A percentile compares a stretch with the other conserved stretches of the same genome.
Evolutionary conservation across 768 basidiomycete species (phyloP).

Genomic region (Macrolepiota fuliginosa): DNA sequence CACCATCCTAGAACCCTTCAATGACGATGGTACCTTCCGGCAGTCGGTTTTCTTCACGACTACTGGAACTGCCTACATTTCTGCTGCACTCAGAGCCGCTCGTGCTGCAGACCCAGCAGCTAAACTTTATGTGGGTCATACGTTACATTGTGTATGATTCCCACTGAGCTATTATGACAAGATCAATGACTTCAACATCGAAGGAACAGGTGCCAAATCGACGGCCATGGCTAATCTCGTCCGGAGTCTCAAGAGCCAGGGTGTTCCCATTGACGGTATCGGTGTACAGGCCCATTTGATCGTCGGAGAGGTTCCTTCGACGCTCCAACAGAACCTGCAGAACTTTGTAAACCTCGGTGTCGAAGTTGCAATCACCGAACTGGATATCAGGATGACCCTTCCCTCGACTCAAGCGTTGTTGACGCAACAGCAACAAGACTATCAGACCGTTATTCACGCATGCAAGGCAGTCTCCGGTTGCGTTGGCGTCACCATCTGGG

Average conservation of each 20-base stretch:
- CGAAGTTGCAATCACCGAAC: background rate
- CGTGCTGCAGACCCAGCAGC: background rate
- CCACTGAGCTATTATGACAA: background rate
- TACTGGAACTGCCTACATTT: conserved; percentile 44
- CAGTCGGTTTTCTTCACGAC: conserved; percentile 54
- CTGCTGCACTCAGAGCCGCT: conserved; percentile 19
- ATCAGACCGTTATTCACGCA: background rate
- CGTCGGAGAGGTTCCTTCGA: background rate
- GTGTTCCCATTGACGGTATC: background rate
- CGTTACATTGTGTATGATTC: background rate
- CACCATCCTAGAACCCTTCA: conserved; percentile 43
- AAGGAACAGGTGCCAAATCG: background rate
- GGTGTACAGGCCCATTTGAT: background rate
- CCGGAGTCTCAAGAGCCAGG: background rate
- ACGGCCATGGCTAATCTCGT: background rate
- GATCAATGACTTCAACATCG: background rate
- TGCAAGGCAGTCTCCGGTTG: background rate
- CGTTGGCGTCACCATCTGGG: background rate
- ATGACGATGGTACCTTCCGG: conserved; percentile 59
- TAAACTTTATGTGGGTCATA: conserved; percentile 42
- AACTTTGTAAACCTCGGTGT: background rate
- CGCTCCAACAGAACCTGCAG: background rate
- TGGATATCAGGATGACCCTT: background rate
- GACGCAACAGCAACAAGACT: too few species aligned
- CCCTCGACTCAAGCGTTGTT: background rate